phyloP scores from a whole-genome alignment of 306 rosid species.

The Dryas octopetala region DNA sequence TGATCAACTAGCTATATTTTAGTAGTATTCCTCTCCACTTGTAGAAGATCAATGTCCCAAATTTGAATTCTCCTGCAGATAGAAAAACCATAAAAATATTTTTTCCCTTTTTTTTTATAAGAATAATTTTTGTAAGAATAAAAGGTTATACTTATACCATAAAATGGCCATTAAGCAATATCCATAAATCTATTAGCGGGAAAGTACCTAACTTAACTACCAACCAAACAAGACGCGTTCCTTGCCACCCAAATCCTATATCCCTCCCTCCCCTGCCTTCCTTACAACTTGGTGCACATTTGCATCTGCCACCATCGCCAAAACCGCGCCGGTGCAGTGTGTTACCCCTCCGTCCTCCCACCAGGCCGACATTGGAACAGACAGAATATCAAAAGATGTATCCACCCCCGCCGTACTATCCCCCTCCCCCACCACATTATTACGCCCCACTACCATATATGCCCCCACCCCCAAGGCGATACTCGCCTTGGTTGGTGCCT shows the following conservation, averaged over 20 bases:
- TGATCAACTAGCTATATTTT: no score
- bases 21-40: no score
- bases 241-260: conserved; percentile 31
- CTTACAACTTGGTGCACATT: conserved; percentile 9
- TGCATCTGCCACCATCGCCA: conserved; percentile 12
- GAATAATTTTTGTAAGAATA: no score
- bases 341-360: neutral
- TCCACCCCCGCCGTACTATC: conserved; percentile 2
- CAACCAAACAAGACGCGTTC: conserved; percentile 27
- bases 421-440: conserved; percentile 43
- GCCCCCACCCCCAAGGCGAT: conserved; percentile 24
- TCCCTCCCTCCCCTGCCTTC: conserved; percentile 19
- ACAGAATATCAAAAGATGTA: conserved; percentile 13
- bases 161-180: neutral
- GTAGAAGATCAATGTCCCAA: no score
- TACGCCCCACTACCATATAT: conserved; percentile 27
- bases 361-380: conserved; percentile 38
- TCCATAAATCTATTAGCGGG: conserved; percentile 38
- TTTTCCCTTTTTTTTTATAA: no score
- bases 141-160: no score
- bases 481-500: conserved; percentile 77
- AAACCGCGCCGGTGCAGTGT: conserved; percentile 10
- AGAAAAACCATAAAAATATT: no score
- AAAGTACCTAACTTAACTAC: conserved; percentile 48
- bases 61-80: no score